Base-by-base conservation (phyloP, 441 rosid species). In the Sinapis alba region DNA sequence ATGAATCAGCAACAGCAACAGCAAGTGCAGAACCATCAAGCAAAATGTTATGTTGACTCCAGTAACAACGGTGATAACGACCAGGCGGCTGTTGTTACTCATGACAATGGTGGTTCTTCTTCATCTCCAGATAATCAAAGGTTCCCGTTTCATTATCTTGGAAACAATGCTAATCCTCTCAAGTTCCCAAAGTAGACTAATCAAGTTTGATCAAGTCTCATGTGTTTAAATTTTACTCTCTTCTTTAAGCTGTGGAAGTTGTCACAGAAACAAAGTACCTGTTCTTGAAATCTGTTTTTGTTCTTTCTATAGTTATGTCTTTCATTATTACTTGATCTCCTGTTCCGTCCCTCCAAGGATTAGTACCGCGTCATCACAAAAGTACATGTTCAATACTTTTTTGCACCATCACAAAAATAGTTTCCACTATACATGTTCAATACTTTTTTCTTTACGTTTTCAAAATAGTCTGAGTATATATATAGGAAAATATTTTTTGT, bases 91-190 rank as follows among this genome's bases (percentile, higher is more conserved):
- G 62, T 60, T 36, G 59, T 62, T 45, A 71, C 75, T 51, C 74
- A 73, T 41, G 69, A 69, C 77, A 57, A 56, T 57, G 82, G 71
- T 56, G 70, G 70, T 54, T 45, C 76, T 50, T 61, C 79, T 19
- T 69, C 76, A 36, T 69, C 75, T 75, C 78, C 74, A 7, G 75
- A 21, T 47, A 69, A 75, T 30, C 69, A 75, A 28, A 75, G 79
- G 64, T 79, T 79, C 78, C 82, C 79, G 1, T 75, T 79, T 75
- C 82, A 79, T 6, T 79, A 79, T 72, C 47, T 79, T 58, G 82
- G 79, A 21, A 74, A 71, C 47, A 72, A 79, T 36, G 65, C 73
- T 65, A 75, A 71, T 65, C 75, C 71, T 59, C 76, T 66, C 77
- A 79, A 79, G 66, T 79, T 79, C 68, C 69, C 79, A 47, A 79